Base-by-base conservation (phyloP, 495 filamentous ascomycete genomes). In the Aspergillus panamensis region DNA sequence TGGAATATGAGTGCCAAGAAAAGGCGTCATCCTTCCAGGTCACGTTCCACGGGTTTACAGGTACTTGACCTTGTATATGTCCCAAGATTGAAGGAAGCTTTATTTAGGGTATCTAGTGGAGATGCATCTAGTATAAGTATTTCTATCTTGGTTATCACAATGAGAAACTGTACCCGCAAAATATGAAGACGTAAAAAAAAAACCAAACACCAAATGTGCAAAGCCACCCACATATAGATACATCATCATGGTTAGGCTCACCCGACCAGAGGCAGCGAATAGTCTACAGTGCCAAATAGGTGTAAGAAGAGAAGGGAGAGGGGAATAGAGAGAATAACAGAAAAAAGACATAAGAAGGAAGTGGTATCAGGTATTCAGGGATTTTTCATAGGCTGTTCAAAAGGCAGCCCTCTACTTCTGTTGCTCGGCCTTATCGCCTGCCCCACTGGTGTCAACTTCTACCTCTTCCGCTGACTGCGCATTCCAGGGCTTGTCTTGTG, bases 401-500 rank as follows among this genome's bases (percentile, higher is more conserved):
- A 48, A 21, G 32, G 13, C 35, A 55, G 13, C 53, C 5, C 33
- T 56, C 51, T 60, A 60, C 43, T 43, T 55, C 30, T 53, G 51
- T 43, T 61, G 40, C 49, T 54, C 47, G 16, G 35, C 13, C 25
- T 53, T 32, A 29, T 58, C 45, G 16, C 39, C 50, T 53, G 32
- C 33, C 37, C 51, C 33, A 35, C 20, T 31, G 14, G 50, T 54
- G 12, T 61, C 59, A 35, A 32, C 63, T 19, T 53, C 53, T n/a
- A 37, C 57, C 17, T 59, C 52, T 40, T 74, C 73, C 31, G 66
- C 69, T 9, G 35, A 17, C 59, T 74, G 55, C 35, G 73, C 58
- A 45, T 73, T 59, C 67, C 65, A 74, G 51, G 73, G 62, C 50
- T 73, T 66, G 20, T 75, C 74, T 29, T 69, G 53, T 8, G 70